Evolutionary conservation across 2,329 filamentous ascomycete genomes (phyloP).

Genomic region (Colletotrichum spinosum): DNA sequence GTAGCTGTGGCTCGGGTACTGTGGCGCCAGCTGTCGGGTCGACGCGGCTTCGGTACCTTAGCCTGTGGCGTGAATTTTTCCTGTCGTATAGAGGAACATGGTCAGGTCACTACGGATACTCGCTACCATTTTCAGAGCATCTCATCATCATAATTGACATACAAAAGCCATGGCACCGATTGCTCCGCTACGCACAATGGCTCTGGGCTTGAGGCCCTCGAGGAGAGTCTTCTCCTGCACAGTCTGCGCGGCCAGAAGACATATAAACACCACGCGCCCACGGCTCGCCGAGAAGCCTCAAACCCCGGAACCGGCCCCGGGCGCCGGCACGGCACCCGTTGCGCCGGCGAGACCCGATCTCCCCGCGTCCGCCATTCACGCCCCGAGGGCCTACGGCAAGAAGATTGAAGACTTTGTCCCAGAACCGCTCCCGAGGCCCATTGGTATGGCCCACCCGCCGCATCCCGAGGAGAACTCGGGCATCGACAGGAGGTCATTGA

Average conservation of each 20-base stretch:
- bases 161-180: constrained; percentile 21
- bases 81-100: not conserved
- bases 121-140: too few relatives aligned
- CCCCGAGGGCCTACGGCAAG: constrained; percentile 70
- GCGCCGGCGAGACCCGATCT: constrained; percentile 51
- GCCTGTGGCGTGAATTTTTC: constrained; percentile 31
- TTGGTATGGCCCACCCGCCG: constrained; percentile 83
- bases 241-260: constrained; percentile 63
- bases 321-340: constrained; percentile 25
- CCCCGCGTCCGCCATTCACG: constrained; percentile 63
- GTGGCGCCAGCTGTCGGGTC: constrained; percentile 26
- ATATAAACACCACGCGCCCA: constrained; percentile 59
- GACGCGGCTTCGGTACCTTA: not conserved
- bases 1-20: constrained; percentile 16
- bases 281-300: constrained; percentile 45
- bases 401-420: constrained; percentile 67
- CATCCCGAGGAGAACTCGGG: constrained; percentile 84
- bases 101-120: too few relatives aligned
- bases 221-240: constrained; percentile 56
- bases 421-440: constrained; percentile 75
- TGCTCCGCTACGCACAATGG: constrained; percentile 41
- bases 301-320: constrained; percentile 34
- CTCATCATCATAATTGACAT: too few relatives aligned
- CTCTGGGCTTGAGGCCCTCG: constrained; percentile 44
- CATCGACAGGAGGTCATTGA: constrained; percentile 73